Evolutionary conservation across 2,329 filamentous ascomycete genomes (phyloP).

Genomic region (Ophiobolus disseminans): DNA sequence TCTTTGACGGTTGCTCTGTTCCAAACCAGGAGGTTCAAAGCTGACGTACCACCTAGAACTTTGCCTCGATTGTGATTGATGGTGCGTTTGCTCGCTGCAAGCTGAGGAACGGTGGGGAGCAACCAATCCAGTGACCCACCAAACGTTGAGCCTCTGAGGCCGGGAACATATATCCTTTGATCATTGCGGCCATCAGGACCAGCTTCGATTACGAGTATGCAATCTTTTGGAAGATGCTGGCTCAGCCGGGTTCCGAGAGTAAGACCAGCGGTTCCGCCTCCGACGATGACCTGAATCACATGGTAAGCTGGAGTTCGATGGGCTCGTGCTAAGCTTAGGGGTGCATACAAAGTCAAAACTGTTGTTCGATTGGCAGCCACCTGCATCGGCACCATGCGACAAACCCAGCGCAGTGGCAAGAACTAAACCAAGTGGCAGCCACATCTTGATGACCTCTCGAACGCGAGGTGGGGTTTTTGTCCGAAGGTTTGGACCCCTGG

Average conservation of each 20-base stretch:
- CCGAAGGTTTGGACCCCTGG: background rate
- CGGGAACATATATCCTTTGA: constrained; percentile 27
- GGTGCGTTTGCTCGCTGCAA: constrained; percentile 43
- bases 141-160: constrained; percentile 27
- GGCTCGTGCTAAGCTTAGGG: background rate
- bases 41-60: constrained; percentile 44
- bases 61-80: constrained; percentile 24
- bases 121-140: constrained; percentile 39
- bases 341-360: constrained; percentile 7
- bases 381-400: background rate
- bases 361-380: background rate
- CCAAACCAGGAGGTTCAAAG: constrained; percentile 46
- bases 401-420: constrained; percentile 1
- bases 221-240: constrained; percentile 26
- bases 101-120: constrained; percentile 54
- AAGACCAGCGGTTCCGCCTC: constrained; percentile 30
- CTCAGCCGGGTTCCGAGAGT: constrained; percentile 34
- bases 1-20: constrained; percentile 42
- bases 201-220: constrained; percentile 28
- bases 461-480: background rate
- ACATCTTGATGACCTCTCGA: constrained; percentile 1
- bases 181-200: constrained; percentile 32
- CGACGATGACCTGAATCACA: constrained; percentile 12
- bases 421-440: background rate
- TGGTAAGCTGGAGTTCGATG: constrained; percentile 4